Conservation (phyloP, 352 stramenopile genomes). For the Phytophthora boehmeriae region DNA sequence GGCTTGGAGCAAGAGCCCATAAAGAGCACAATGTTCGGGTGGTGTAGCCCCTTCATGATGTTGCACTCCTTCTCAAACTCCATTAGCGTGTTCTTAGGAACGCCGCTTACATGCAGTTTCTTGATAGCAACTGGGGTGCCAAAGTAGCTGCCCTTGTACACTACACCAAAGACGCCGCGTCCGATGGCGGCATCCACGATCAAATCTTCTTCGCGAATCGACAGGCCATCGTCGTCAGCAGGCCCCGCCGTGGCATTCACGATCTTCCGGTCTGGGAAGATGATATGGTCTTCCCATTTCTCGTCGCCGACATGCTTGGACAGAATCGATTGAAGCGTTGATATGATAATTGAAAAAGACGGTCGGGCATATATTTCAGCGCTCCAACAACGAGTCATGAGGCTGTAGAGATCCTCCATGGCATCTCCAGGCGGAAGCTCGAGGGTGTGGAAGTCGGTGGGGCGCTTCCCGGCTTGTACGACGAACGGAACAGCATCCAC, state of each 20-base stretch:
- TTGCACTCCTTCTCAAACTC: constrained; percentile 87
- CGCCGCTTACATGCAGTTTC: constrained; percentile 78
- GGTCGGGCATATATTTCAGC: constrained; percentile 68
- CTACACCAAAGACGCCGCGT: constrained; percentile 79
- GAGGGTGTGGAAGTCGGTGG: constrained; percentile 74
- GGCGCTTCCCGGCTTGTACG: constrained; percentile 77
- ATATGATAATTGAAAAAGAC: constrained; percentile 86
- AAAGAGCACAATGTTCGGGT: constrained; percentile 98
- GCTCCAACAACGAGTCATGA: constrained; percentile 87
- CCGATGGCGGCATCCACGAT: constrained; percentile 73
- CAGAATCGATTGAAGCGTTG: constrained; percentile 68
- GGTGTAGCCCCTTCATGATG: constrained; percentile 92
- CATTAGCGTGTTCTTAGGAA: constrained; percentile 81
- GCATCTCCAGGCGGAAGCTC: constrained; percentile 49
- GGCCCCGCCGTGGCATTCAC: constrained; percentile 52
- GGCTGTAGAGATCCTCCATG: constrained; percentile 67
- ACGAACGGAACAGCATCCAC: constrained; percentile 85
- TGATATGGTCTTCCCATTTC: constrained; percentile 86
- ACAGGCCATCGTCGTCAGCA: constrained; percentile 69
- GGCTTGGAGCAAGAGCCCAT: constrained; percentile 97
- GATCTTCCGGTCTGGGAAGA: constrained; percentile 81
- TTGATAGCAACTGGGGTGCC: constrained; percentile 85
- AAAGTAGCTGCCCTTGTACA: constrained; percentile 88
- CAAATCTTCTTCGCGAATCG: constrained; percentile 81
- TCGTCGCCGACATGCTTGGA: constrained; percentile 73